Conservation (phyloP, 768 basidiomycete species). For the Imleria badia region DNA sequence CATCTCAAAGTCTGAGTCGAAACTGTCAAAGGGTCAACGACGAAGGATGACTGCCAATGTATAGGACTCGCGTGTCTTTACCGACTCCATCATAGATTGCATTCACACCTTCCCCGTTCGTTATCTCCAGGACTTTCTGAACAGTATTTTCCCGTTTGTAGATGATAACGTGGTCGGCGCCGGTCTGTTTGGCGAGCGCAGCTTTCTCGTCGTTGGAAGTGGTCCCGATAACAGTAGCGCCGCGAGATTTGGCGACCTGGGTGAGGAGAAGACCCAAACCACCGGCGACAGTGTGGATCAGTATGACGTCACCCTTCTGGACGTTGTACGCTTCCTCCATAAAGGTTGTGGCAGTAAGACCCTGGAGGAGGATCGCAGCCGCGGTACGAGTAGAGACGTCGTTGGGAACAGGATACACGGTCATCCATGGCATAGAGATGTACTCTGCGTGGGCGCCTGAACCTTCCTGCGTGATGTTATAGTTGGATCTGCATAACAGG, state of each 20-base stretch:
- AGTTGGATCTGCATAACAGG: not conserved
- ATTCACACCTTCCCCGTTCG: slow-evolving; percentile 78
- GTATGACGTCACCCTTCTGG: slow-evolving; percentile 72
- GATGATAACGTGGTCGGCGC: slow-evolving; percentile 85
- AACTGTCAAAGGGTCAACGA: slow-evolving; percentile 40
- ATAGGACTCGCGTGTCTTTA: slow-evolving; percentile 75
- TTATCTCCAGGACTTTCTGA: slow-evolving; percentile 68
- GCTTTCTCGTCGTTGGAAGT: slow-evolving; percentile 86
- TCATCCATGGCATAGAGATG: slow-evolving; percentile 60
- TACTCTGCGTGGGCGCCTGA: slow-evolving; percentile 69
- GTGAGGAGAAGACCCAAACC: slow-evolving; percentile 73
- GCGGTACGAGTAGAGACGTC: slow-evolving; percentile 58
- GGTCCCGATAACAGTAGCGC: slow-evolving; percentile 91
- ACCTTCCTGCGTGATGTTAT: slow-evolving; percentile 36
- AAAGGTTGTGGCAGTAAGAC: slow-evolving; percentile 74
- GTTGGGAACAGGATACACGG: slow-evolving; percentile 64
- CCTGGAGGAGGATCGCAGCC: slow-evolving; percentile 70
- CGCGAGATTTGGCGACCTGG: slow-evolving; percentile 68
- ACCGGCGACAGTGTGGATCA: slow-evolving; percentile 91
- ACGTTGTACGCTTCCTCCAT: slow-evolving; percentile 85
- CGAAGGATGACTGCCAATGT: not conserved
- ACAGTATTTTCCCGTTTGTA: slow-evolving; percentile 77
- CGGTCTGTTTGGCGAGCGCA: slow-evolving; percentile 69
- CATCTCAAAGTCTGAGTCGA: slow-evolving; percentile 78
- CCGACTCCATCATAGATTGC: slow-evolving; percentile 96